Conservation (phyloP, 768 basidiomycete genomes). For the Pleurotus citrinopileatus region DNA sequence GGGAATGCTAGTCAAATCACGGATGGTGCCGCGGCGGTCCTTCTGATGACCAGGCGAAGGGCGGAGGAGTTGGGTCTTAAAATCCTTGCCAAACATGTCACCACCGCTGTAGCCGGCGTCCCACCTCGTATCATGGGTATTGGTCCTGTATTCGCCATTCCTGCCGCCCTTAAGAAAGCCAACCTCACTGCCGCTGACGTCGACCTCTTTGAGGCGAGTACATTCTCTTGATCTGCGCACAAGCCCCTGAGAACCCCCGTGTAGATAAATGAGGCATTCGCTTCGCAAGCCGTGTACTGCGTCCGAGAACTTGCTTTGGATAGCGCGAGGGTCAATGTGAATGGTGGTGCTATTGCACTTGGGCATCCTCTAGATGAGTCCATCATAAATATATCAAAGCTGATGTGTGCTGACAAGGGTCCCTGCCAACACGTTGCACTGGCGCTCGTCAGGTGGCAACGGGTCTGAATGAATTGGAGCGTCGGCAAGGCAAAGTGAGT, state of each 20-base stretch:
- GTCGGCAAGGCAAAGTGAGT: constrained; percentile 65
- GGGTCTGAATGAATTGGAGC: constrained; percentile 70
- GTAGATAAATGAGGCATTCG: constrained; percentile 91
- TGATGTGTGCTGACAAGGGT: constrained; percentile 16
- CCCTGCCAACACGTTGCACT: constrained; percentile 59
- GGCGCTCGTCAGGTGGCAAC: constrained; percentile 84
- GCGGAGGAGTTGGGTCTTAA: constrained; percentile 72
- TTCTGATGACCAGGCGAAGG: constrained; percentile 78
- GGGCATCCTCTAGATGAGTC: constrained; percentile 80
- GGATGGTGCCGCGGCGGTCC: constrained; percentile 78
- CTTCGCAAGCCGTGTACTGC: constrained; percentile 77
- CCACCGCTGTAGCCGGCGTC: constrained; percentile 69
- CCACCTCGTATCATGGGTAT: constrained; percentile 87
- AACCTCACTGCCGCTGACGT: constrained; percentile 70
- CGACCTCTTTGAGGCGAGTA: constrained; percentile 76
- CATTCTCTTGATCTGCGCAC: background rate
- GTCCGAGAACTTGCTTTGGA: constrained; percentile 59
- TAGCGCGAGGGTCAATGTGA: constrained; percentile 51
- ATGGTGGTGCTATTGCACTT: constrained; percentile 88
- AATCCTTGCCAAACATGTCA: constrained; percentile 76
- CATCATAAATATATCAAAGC: background rate
- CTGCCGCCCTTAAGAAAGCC: constrained; percentile 62
- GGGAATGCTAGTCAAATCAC: constrained; percentile 87
- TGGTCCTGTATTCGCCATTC: constrained; percentile 84
- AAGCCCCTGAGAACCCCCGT: background rate